These are phyloP conservation scores for Penicillium egyptiacum DNA, from an alignment of 495 filamentous ascomycete genomes.

Conservation along the genomic window DNA sequence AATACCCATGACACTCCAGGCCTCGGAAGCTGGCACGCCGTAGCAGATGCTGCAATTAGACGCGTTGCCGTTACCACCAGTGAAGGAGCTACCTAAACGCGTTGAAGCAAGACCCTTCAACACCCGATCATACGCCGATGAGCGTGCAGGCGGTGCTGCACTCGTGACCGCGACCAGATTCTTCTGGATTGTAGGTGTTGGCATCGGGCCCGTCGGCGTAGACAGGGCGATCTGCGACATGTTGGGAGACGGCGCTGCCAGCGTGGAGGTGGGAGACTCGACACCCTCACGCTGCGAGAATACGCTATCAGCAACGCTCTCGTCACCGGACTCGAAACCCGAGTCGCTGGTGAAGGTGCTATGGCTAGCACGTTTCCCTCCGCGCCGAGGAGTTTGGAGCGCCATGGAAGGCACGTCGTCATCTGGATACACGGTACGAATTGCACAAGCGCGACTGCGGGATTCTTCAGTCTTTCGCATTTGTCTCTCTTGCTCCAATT, in stretches of 20 bases:
- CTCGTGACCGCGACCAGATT: constrained; percentile 21
- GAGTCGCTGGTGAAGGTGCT: constrained; percentile 53
- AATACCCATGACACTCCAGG: constrained; percentile 68
- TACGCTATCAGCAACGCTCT: constrained; percentile 60
- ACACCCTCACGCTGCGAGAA: constrained; percentile 60
- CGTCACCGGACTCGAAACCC: constrained; percentile 55
- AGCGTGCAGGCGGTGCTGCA: constrained; percentile 28
- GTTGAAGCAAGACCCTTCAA: constrained; percentile 43
- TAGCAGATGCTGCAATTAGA: constrained; percentile 59
- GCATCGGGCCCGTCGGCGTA: constrained; percentile 27
- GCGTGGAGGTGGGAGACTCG: constrained; percentile 50
- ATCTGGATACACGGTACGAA: constrained; percentile 35
- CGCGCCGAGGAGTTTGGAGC: constrained; percentile 50
- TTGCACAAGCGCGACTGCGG: constrained; percentile 41
- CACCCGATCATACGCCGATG: constrained; percentile 43
- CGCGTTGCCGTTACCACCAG: constrained; percentile 26
- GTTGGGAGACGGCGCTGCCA: constrained; percentile 43
- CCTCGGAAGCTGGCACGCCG: constrained; percentile 62
- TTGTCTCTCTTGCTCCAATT: constrained; percentile 61
- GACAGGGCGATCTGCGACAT: constrained; percentile 40
- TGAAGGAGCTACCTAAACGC: constrained; percentile 36
- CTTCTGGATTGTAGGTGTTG: constrained; percentile 26
- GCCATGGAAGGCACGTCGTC: constrained; percentile 52
- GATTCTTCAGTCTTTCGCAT: constrained; percentile 55
- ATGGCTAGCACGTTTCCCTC: constrained; percentile 52